Evolutionary conservation across 2,329 filamentous ascomycete species (phyloP), one percentile per base, ranked within the genome.

Genomic region (Diaporthe aspalathi): DNA sequence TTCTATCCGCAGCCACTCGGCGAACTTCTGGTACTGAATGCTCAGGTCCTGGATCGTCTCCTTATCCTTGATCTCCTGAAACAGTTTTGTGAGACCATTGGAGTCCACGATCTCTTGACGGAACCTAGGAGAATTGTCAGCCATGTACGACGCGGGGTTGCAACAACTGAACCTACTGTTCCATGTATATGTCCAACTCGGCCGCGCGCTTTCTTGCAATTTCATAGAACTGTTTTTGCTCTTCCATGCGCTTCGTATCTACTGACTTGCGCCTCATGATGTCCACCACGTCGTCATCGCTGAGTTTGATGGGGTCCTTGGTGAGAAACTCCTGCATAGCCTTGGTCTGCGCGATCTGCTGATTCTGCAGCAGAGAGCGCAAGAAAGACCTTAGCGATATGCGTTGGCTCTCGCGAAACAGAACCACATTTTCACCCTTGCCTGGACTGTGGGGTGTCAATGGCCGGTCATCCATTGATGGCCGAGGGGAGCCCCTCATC

Each of bases 101-200:
- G 83, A 83, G 76, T 90, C 88, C n/a, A 91, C 85, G 70, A 90
- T 91, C 75, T 92, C 90, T 74, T 89, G 89, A 9, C 90, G 89
- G 79, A 92, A 92, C 72, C 87, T 89, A 52, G 6, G 17, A 35
- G 16, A 66, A 24, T 1, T 20, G 71, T 78, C 45, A 77, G 76
- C 40, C 65, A 38, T n/a, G 47, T 11, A 73, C 35, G 9, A 45
- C 45, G 29, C 22, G 67, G 49, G 6, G 40, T n/a, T 63, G 22
- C 60, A 40, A 66, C 53, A 65, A 29, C 12, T 47, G 50, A 50
- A 84, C 91, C 81, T 82, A 94, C 91, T 97, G 83, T 82, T 99
- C 96, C 96, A 99, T 99, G 80, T 98, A 98, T 29, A 97, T 93
- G 81, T 99, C 96, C 65, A 99, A 86, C 78, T 98, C 96, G 6